A percentile compares a stretch with the other conserved stretches of the same genome.
These are phyloP conservation scores for Cordyceps tenuipes DNA, from an alignment of 2,329 filamentous ascomycete species.

Conservation along the genomic window DNA sequence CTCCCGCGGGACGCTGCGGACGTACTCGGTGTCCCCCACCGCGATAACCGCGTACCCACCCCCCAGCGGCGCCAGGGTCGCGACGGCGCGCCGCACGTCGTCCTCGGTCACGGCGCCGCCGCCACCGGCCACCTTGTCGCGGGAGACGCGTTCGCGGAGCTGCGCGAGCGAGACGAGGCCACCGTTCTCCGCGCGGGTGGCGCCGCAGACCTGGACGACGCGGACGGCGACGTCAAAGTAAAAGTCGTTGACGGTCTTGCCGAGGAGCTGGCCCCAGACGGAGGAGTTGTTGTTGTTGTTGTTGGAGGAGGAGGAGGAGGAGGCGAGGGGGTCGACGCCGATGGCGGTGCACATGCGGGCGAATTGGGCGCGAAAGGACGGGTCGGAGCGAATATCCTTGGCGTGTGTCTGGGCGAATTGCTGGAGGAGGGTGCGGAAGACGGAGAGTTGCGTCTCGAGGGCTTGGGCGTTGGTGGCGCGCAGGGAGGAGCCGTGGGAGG, in stretches of 20 bases:
- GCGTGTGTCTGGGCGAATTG: slow-evolving; percentile 93
- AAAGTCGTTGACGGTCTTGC: slow-evolving; percentile 90
- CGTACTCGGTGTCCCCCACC: slow-evolving; percentile 78
- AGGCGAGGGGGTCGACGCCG: slow-evolving; percentile 83
- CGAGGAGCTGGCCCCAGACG: slow-evolving; percentile 88
- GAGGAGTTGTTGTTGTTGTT: slow-evolving; percentile 36
- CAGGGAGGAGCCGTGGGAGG: slow-evolving; percentile 80
- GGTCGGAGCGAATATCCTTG: slow-evolving; percentile 92
- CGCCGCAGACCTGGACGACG: slow-evolving; percentile 85
- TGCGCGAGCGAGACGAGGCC: slow-evolving; percentile 81
- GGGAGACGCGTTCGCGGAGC: slow-evolving; percentile 66
- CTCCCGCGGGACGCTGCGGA: slow-evolving; percentile 89
- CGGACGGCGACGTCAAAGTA: slow-evolving; percentile 97
- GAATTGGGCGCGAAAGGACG: slow-evolving; percentile 91
- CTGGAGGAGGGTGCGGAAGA: slow-evolving; percentile 91
- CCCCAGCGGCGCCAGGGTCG: slow-evolving; percentile 77
- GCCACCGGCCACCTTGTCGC: slow-evolving; percentile 60
- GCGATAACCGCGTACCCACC: slow-evolving; percentile 78
- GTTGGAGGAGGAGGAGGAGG: slow-evolving; percentile 25
- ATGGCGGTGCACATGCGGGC: slow-evolving; percentile 97
- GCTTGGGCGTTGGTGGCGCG: slow-evolving; percentile 76
- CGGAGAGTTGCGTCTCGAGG: slow-evolving; percentile 84
- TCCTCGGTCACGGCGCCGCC: slow-evolving; percentile 74
- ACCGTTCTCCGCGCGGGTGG: slow-evolving; percentile 82
- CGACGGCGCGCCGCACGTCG: slow-evolving; percentile 83